Evolutionary conservation across 768 basidiomycete species (phyloP).

Genomic region (Kwoniella sp.): DNA sequence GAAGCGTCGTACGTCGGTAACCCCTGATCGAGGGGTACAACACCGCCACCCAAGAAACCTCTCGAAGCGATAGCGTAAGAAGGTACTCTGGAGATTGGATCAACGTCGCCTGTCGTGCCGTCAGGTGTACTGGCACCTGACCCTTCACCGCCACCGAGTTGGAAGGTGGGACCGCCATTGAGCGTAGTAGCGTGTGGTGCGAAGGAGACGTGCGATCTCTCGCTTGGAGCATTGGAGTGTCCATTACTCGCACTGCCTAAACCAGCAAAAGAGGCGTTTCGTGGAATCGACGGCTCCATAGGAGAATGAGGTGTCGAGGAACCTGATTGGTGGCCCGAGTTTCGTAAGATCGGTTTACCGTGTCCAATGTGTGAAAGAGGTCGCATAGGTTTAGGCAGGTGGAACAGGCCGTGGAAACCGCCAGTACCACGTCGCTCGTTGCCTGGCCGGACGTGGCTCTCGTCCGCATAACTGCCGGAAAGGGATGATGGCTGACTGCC

Average conservation of each 20-base stretch:
- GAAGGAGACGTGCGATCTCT: slow-evolving; percentile 24
- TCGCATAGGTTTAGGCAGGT: slow-evolving; percentile 51
- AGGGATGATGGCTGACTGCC: slow-evolving; percentile 29
- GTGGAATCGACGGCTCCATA: slow-evolving; percentile 21
- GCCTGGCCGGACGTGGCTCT: slow-evolving; percentile 49
- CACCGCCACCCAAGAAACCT: slow-evolving; percentile 84
- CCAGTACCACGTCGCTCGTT: slow-evolving; percentile 41
- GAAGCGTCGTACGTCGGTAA: slow-evolving; percentile 87
- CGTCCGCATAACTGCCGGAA: slow-evolving; percentile 15
- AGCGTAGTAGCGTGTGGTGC: slow-evolving; percentile 19
- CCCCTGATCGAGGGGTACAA: slow-evolving; percentile 78
- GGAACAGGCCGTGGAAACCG: slow-evolving; percentile 43
- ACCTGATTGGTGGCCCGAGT: slow-evolving; percentile 32
- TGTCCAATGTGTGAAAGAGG: slow-evolving; percentile 38
- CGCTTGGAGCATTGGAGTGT: slow-evolving; percentile 4
- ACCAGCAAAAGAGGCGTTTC: slow-evolving; percentile 34
- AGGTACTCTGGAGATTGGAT: slow-evolving; percentile 72
- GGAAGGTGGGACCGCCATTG: slow-evolving; percentile 5
- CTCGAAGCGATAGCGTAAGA: slow-evolving; percentile 80
- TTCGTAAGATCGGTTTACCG: slow-evolving; percentile 46
- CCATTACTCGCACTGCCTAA: slow-evolving; percentile 4
- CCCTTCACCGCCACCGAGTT: slow-evolving; percentile 13
- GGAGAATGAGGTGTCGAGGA: slow-evolving; percentile 19
- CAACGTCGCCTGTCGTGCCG: slow-evolving; percentile 31
- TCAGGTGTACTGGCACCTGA: slow-evolving; percentile 3